phyloP scores from a whole-genome alignment of 2,329 filamentous ascomycete genomes.

The Thielaviopsis punctulata region DNA sequence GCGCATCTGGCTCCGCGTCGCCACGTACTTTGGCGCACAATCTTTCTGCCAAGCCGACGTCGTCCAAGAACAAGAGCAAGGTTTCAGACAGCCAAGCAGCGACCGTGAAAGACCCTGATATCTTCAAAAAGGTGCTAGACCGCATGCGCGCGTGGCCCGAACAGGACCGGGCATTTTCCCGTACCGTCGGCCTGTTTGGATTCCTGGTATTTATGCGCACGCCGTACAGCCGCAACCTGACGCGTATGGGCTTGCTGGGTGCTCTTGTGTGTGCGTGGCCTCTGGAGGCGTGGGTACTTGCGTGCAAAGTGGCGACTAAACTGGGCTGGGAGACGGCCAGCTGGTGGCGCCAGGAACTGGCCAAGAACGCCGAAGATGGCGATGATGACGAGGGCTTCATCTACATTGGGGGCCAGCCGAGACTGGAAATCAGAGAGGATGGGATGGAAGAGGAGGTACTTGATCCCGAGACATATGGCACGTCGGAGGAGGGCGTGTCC shows the following conservation, averaged over 20 bases:
- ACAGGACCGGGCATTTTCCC: slow-evolving; percentile 8
- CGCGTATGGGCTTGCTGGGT: slow-evolving; percentile 4
- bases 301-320: slow-evolving; percentile 7
- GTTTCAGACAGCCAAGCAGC: not conserved
- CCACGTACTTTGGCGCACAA: not conserved
- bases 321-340: slow-evolving; percentile 8
- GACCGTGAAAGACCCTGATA: not conserved
- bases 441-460: slow-evolving; percentile 10
- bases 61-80: not conserved
- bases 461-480: slow-evolving; percentile 7
- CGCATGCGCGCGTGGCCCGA: slow-evolving; percentile 6
- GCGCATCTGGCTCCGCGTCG: not conserved
- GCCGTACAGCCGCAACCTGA: slow-evolving; percentile 4
- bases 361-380: slow-evolving; percentile 4
- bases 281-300: slow-evolving; percentile 4
- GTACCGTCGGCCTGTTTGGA: slow-evolving; percentile 9
- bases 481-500: slow-evolving; percentile 7
- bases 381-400: slow-evolving; percentile 3
- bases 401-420: not conserved
- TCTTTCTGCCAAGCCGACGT: not conserved
- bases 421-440: slow-evolving; percentile 3
- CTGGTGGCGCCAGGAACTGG: slow-evolving; percentile 8
- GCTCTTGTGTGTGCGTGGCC: slow-evolving; percentile 8
- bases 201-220: slow-evolving; percentile 8
- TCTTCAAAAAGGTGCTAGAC: slow-evolving; percentile 2